These are phyloP conservation scores for Podosphaera fusca DNA, from an alignment of 2,329 filamentous ascomycete genomes.

Conservation along the genomic window DNA sequence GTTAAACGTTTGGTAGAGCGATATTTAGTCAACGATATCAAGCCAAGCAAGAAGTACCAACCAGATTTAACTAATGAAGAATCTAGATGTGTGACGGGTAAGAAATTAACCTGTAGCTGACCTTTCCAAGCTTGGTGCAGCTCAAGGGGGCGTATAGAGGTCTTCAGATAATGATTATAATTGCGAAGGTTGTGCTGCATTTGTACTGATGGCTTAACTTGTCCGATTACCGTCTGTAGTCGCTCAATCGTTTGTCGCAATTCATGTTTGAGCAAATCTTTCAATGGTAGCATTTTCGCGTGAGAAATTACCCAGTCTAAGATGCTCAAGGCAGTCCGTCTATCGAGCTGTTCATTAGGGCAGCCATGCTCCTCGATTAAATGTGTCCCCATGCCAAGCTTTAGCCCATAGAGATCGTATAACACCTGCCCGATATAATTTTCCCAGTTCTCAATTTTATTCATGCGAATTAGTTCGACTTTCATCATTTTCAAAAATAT, in stretches of 20 bases:
- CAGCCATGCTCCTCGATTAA: constrained; percentile 62
- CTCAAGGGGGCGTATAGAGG: constrained; percentile 58
- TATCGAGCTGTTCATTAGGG: constrained; percentile 52
- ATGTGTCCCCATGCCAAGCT: constrained; percentile 43
- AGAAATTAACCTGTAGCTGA: constrained; percentile 47
- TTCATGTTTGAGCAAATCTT: constrained; percentile 77
- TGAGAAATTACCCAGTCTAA: constrained; percentile 67
- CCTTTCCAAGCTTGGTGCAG: constrained; percentile 66
- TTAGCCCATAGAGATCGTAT: constrained; percentile 62
- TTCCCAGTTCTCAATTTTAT: constrained; percentile 60
- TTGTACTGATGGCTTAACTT: constrained; percentile 53
- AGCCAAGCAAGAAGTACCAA: constrained; percentile 82
- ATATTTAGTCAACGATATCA: constrained; percentile 74
- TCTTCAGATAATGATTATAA: constrained; percentile 59
- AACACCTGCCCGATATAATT: constrained; percentile 69
- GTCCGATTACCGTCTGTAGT: constrained; percentile 69
- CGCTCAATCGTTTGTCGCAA: constrained; percentile 78
- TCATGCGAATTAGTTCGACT: constrained; percentile 55
- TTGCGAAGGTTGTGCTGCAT: constrained; percentile 75
- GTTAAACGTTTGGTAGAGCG: constrained; percentile 16
- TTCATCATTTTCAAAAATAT: constrained; percentile 78
- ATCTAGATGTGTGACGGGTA: constrained; percentile 44
- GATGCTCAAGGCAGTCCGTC: constrained; percentile 54
- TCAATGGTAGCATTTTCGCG: constrained; percentile 65
- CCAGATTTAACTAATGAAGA: constrained; percentile 54